Evolutionary conservation across 228 moss, liverwort and hornwort genomes (phyloP).

Genomic region (Sphagnum magellanicum): DNA sequence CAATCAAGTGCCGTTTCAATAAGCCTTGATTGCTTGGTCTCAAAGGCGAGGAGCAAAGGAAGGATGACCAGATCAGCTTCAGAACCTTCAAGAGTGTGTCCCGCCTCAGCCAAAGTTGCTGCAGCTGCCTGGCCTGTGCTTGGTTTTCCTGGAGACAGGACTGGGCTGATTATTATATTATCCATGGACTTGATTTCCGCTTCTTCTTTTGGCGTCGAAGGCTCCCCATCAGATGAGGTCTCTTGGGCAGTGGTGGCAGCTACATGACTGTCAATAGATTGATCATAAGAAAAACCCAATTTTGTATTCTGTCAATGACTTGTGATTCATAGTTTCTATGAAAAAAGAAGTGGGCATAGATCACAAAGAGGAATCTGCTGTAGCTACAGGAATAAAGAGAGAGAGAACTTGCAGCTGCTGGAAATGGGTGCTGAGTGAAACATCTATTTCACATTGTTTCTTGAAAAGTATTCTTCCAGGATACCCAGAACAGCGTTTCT

Average conservation of each 20-base stretch:
- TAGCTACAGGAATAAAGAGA: no score
- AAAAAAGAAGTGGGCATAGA: no score
- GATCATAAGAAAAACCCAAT: no score
- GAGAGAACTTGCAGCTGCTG: no score
- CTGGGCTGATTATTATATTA: not conserved
- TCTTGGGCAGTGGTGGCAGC: not conserved
- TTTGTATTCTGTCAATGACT: no score
- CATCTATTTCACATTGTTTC: no score
- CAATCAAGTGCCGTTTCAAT: conserved; percentile 56
- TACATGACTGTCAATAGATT: no score
- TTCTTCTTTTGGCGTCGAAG: not conserved
- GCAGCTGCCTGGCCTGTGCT: conserved; percentile 48
- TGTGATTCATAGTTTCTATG: no score
- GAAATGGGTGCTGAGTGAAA: no score
- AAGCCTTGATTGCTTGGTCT: conserved; percentile 52
- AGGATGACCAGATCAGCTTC: conserved; percentile 54
- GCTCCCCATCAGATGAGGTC: not conserved
- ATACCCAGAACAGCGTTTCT: no score
- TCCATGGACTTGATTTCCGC: not conserved
- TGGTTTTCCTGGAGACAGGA: conserved; percentile 12
- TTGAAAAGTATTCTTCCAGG: no score
- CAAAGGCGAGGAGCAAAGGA: conserved; percentile 51
- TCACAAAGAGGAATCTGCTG: no score
- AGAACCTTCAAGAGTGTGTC: conserved; percentile 43
- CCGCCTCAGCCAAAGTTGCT: conserved; percentile 53